These are phyloP conservation scores for Asterophora parasitica DNA, from an alignment of 768 basidiomycete genomes.

Conservation along the genomic window DNA sequence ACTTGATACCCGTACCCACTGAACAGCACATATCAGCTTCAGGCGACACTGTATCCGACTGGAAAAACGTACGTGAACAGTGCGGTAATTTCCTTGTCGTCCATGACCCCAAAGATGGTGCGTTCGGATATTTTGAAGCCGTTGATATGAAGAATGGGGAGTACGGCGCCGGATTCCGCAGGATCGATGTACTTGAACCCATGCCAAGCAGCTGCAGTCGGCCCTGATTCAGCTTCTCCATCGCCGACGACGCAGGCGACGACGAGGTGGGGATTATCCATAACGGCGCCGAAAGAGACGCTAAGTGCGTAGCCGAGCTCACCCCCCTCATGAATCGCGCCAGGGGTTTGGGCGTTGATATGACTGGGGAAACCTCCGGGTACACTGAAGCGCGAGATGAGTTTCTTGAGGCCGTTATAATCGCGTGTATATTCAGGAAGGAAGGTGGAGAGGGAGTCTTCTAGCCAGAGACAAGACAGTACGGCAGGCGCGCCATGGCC, in stretches of 20 bases:
- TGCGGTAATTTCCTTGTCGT: conserved; percentile 72
- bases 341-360: conserved; percentile 82
- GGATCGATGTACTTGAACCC: conserved; percentile 90
- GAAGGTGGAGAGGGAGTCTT: conserved; percentile 63
- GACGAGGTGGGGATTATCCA: conserved; percentile 87
- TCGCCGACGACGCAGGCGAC: conserved; percentile 83
- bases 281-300: conserved; percentile 82
- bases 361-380: conserved; percentile 84
- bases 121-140: conserved; percentile 90
- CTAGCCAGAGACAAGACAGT: conserved; percentile 82
- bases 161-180: conserved; percentile 80
- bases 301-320: conserved; percentile 87
- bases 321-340: conserved; percentile 87
- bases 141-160: conserved; percentile 88
- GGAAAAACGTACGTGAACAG: conserved; percentile 58
- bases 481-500: conserved; percentile 87
- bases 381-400: conserved; percentile 71
- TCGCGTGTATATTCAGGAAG: conserved; percentile 56
- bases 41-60: not conserved
- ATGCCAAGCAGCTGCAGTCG: conserved; percentile 80
- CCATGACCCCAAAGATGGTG: conserved; percentile 89
- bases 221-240: conserved; percentile 81
- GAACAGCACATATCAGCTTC: not conserved
- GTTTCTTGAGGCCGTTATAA: conserved; percentile 53
- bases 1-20: conserved; percentile 89